Evolutionary conservation across 2,329 filamentous ascomycete genomes (phyloP), one percentile per base, ranked within the genome.

Genomic region (Pseudomassariella vexata): DNA sequence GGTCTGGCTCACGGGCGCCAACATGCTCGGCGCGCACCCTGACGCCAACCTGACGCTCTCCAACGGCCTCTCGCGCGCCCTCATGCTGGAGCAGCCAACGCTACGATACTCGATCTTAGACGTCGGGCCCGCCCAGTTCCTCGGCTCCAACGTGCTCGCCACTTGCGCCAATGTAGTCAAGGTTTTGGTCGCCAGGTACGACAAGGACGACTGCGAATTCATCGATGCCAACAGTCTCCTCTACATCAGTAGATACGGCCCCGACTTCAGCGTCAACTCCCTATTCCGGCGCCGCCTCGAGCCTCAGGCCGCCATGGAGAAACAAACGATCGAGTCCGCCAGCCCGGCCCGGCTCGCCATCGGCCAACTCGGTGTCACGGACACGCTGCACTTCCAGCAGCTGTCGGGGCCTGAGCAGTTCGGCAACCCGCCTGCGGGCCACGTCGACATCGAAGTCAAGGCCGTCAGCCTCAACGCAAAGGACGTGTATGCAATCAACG

Each of bases 401-500:
- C 3, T 41, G 2, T 15, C 23, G 14, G 18, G 38, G n/a, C 34
- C 35, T 1, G 3, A 9, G 3, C 27, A 18, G 9, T n/a, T n/a
- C n/a, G n/a, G n/a, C n/a, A 6, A 19, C 9, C 29, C 29, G 3
- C 35, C 38, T 1, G n/a, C 22, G 3, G 43, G 36, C 2, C 37
- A 19, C 23, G 24, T 38, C 15, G 38, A 37, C 11, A 23, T 39
- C 22, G 36, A 17, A 6, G 27, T 44, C 12, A 35, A 37, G 26
- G 36, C 34, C 5, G 36, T 48, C 2, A 37, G 47, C 5, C 26
- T 50, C 10, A 49, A 48, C 12, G 42, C 46, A 12, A 48, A 46
- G 24, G 47, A 50, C n/a, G 19, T 51, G 4, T 50, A 56, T 24
- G 42, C 41, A 2, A 30, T 55, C 12, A 40, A 14, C 9, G 52